phyloP scores from a whole-genome alignment of 78 protist genomes.

The Isochrysis galbana region DNA sequence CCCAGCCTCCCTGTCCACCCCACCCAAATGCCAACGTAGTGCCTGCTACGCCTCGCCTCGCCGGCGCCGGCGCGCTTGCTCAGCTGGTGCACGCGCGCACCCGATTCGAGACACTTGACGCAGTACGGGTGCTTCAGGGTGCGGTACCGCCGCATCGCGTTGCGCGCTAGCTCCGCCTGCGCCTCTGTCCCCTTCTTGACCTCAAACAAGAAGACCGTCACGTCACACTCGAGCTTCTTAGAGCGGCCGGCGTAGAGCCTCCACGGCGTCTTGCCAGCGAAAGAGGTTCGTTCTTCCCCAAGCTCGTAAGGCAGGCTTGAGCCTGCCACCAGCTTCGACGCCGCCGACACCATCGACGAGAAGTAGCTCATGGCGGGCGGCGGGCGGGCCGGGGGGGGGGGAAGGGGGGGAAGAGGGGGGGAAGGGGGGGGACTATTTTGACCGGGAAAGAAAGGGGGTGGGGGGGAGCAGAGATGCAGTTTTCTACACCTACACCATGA shows the following conservation, averaged over 20 bases:
- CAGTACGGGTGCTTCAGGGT: conserved; percentile 22
- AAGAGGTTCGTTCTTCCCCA: neutral
- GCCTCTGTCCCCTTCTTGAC: neutral
- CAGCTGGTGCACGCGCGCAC: no score
- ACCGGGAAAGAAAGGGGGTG: no score
- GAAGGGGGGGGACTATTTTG: no score
- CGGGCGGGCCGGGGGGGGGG: no score
- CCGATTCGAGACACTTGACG: neutral
- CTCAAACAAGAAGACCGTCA: neutral
- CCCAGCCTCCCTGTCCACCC: no score
- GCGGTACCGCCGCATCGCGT: neutral
- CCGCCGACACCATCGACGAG: neutral
- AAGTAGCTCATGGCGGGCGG: no score
- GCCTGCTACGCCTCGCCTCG: neutral
- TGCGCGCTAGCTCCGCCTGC: neutral
- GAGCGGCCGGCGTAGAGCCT: neutral
- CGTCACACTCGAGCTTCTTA: neutral
- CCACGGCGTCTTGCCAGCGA: conserved; percentile 12
- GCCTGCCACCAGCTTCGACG: neutral
- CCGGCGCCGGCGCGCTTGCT: neutral
- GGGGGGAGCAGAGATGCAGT: no score
- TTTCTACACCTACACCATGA: no score
- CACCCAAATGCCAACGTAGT: neutral
- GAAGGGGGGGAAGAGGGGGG: no score
- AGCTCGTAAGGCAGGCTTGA: neutral